Evolutionary conservation across 495 filamentous ascomycete genomes (phyloP).

Genomic region (Cudoniella acicularis): DNA sequence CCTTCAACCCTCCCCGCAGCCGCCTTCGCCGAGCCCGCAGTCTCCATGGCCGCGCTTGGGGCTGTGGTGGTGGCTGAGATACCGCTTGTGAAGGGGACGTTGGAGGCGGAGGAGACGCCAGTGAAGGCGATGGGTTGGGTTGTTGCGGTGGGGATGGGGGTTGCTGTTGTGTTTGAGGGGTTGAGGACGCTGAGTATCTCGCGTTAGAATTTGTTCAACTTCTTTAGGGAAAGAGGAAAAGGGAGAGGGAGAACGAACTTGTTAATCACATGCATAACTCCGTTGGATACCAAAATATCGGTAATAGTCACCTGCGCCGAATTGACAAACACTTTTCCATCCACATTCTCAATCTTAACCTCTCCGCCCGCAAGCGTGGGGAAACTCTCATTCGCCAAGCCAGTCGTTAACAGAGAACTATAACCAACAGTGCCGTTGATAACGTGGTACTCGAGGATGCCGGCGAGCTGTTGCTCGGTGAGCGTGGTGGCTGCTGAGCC

Average conservation of each 20-base stretch:
- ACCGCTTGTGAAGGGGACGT: constrained; percentile 44
- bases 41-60: constrained; percentile 29
- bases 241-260: constrained; percentile 7
- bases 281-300: constrained; percentile 19
- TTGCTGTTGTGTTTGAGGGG: constrained; percentile 48
- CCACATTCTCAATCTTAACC: constrained; percentile 2
- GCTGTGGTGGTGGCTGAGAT: constrained; percentile 33
- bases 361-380: constrained; percentile 37
- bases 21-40: constrained; percentile 24
- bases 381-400: constrained; percentile 33
- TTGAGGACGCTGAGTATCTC: constrained; percentile 64
- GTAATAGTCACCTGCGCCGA: constrained; percentile 14
- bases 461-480: constrained; percentile 37
- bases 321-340: constrained; percentile 17
- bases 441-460: constrained; percentile 57
- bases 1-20: constrained; percentile 22
- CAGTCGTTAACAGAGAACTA: constrained; percentile 35
- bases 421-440: constrained; percentile 55
- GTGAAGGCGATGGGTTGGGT: constrained; percentile 47
- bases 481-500: constrained; percentile 46
- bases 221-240: not conserved
- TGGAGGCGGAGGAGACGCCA: constrained; percentile 40
- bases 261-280: constrained; percentile 22
- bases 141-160: constrained; percentile 40
- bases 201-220: not conserved